Percentiles rank a stretch among this genome's conserved stretches.
These are phyloP conservation scores for Solanum pinnatisectum DNA, from an alignment of 257 asterid species.

Conservation along the genomic window DNA sequence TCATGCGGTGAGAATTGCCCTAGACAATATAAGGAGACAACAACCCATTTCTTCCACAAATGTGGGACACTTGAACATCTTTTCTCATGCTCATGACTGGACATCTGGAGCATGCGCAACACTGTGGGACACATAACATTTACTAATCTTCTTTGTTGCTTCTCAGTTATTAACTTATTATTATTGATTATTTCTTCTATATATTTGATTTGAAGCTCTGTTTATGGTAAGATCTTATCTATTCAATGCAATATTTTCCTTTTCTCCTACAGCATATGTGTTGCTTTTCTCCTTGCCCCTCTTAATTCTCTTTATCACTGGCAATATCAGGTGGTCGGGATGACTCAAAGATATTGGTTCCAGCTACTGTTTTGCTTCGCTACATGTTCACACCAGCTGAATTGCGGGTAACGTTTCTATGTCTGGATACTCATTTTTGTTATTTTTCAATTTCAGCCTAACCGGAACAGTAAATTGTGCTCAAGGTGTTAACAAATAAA, in stretches of 20 bases:
- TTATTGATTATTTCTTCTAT: background rate
- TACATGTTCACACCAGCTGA: slow-evolving; percentile 89
- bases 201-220: background rate
- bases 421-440: background rate
- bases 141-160: background rate
- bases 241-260: background rate
- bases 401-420: slow-evolving; percentile 52
- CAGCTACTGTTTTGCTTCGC: slow-evolving; percentile 78
- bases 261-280: background rate
- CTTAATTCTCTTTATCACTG: slow-evolving; percentile 3
- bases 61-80: background rate
- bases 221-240: background rate
- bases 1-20: background rate
- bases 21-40: background rate
- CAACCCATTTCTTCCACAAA: background rate
- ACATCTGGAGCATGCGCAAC: background rate
- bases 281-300: background rate
- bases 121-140: background rate
- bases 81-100: background rate
- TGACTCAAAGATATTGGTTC: slow-evolving; percentile 67
- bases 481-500: background rate
- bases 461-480: background rate
- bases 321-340: slow-evolving; percentile 79
- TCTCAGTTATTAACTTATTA: background rate
- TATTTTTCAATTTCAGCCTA: background rate